These are phyloP conservation scores for Phytophthora brassicae DNA, from an alignment of 352 stramenopile species.

Conservation along the genomic window DNA sequence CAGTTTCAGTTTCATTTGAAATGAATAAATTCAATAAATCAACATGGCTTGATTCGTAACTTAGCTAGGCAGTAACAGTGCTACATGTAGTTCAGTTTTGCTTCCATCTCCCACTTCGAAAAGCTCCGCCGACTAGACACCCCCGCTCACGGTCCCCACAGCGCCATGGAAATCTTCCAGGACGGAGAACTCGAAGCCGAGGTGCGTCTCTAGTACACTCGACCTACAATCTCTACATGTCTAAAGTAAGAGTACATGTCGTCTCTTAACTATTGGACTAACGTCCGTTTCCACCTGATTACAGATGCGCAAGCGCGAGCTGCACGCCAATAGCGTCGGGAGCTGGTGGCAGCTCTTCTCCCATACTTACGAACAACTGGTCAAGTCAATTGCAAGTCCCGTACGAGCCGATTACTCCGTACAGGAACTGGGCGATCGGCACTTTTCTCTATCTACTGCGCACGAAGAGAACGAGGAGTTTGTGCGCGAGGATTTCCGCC, in stretches of 20 bases:
- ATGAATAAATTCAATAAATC: no score
- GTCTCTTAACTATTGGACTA: conserved; percentile 8
- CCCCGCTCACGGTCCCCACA: no score
- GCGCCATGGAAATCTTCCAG: conserved; percentile 76
- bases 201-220: conserved; percentile 30
- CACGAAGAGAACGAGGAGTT: conserved; percentile 12
- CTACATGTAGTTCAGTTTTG: no score
- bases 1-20: no score
- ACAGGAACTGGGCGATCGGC: conserved; percentile 46
- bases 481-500: conserved; percentile 60
- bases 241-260: no score
- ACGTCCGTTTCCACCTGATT: conserved; percentile 3
- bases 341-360: conserved; percentile 76
- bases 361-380: conserved; percentile 71
- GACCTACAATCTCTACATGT: background rate
- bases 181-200: conserved; percentile 78
- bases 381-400: conserved; percentile 68
- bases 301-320: conserved; percentile 63
- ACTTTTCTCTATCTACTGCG: conserved; percentile 16
- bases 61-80: no score
- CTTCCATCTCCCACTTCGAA: no score
- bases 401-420: conserved; percentile 62
- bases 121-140: no score
- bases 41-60: no score
- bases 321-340: conserved; percentile 51